These are phyloP conservation scores for Nitzschia sp. DNA, from an alignment of 108 stramenopile genomes.

Conservation along the genomic window DNA sequence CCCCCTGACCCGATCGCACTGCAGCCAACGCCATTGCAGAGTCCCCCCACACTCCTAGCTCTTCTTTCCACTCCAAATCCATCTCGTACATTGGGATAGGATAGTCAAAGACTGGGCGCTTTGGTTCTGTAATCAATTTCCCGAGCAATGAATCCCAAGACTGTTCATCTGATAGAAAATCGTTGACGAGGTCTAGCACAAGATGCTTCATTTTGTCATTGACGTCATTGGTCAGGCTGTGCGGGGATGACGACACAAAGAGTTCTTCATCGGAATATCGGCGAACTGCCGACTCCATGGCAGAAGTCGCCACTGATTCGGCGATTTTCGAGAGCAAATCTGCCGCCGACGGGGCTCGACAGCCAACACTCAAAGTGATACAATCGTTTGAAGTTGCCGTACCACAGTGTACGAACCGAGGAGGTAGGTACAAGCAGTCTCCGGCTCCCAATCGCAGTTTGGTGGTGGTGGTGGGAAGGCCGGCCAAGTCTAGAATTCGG, in stretches of 20 bases:
- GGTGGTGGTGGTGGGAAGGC: constrained; percentile 3
- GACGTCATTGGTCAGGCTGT: constrained; percentile 14
- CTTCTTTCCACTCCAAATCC: constrained; percentile 24
- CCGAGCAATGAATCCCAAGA: constrained; percentile 77
- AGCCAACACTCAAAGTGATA: constrained; percentile 84
- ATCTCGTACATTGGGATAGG: constrained; percentile 42
- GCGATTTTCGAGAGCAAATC: constrained; percentile 68
- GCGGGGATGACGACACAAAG: background rate
- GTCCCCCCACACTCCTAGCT: constrained; percentile 41
- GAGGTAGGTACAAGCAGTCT: constrained; percentile 92
- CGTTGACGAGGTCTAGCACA: constrained; percentile 52
- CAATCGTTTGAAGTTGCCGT: constrained; percentile 68
- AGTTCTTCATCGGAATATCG: constrained; percentile 55
- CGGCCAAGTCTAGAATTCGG: constrained; percentile 55
- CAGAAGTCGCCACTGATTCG: constrained; percentile 44
- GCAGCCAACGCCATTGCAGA: constrained; percentile 31
- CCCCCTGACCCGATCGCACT: constrained; percentile 38
- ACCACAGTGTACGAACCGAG: constrained; percentile 88
- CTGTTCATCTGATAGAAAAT: constrained; percentile 52
- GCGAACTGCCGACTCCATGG: constrained; percentile 27
- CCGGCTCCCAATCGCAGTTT: constrained; percentile 66
- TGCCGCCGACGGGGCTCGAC: constrained; percentile 80
- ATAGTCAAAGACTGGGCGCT: constrained; percentile 34
- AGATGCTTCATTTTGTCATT: constrained; percentile 61
- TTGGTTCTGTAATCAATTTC: constrained; percentile 66